phyloP scores from a whole-genome alignment of 2,329 filamentous ascomycete species.

The Xylariaceae sp. region DNA sequence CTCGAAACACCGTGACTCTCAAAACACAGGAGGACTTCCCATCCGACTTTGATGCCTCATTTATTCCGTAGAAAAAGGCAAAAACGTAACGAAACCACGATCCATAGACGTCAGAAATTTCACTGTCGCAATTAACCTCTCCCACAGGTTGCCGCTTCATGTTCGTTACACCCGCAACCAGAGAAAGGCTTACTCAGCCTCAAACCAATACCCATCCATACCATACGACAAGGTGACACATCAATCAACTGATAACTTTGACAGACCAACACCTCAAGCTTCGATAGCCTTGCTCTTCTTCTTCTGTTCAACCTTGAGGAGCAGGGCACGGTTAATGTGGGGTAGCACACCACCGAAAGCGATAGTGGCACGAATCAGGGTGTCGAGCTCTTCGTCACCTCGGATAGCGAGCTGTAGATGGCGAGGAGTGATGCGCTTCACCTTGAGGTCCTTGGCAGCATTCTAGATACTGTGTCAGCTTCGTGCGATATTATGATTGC shows the following conservation, averaged over 20 bases:
- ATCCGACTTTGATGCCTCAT: background rate
- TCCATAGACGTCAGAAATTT: conserved; percentile 18
- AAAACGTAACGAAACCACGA: conserved; percentile 19
- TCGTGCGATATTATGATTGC: background rate
- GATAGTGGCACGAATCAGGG: conserved; percentile 95
- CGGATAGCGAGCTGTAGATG: conserved; percentile 98
- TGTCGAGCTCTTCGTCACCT: conserved; percentile 97
- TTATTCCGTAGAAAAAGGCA: background rate
- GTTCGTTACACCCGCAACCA: conserved; percentile 12
- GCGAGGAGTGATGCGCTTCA: conserved; percentile 98
- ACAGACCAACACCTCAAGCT: conserved; percentile 43
- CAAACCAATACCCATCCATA: conserved; percentile 18
- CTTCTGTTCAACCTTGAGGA: conserved; percentile 97
- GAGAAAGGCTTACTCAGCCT: conserved; percentile 6
- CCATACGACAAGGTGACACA: conserved; percentile 10
- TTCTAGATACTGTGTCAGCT: conserved; percentile 61
- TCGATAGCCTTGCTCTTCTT: conserved; percentile 74
- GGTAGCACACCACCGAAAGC: conserved; percentile 98
- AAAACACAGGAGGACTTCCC: background rate
- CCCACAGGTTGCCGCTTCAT: background rate
- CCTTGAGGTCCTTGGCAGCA: conserved; percentile 98
- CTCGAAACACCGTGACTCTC: background rate
- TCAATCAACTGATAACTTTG: conserved; percentile 19
- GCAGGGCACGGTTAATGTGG: conserved; percentile 96
- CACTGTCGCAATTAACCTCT: conserved; percentile 1